A percentile compares a stretch with the other conserved stretches of the same genome.
Conservation (phyloP, 2,329 filamentous ascomycete genomes). For the Xylariaceae sp. region DNA sequence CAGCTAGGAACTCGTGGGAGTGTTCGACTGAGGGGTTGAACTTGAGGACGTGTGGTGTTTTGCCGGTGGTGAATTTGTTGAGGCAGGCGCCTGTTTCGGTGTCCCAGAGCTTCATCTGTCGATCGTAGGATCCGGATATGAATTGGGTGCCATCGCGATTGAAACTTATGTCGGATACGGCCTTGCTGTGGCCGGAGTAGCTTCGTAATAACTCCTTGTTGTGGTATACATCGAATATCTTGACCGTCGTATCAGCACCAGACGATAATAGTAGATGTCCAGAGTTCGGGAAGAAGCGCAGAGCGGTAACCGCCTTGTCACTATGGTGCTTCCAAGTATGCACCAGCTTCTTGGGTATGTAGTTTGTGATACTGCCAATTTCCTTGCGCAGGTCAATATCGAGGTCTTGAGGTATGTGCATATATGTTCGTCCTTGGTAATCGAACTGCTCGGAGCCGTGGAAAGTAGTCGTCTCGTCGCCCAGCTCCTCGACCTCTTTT, state of each 20-base stretch:
- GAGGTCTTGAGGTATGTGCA: slow-evolving; percentile 93
- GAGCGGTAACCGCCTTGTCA: slow-evolving; percentile 78
- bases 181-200: slow-evolving; percentile 88
- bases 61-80: slow-evolving; percentile 85
- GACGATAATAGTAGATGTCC: slow-evolving; percentile 87
- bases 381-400: slow-evolving; percentile 84
- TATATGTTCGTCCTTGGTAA: slow-evolving; percentile 94
- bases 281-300: slow-evolving; percentile 85
- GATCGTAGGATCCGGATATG: slow-evolving; percentile 87
- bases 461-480: slow-evolving; percentile 81
- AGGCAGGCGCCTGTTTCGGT: slow-evolving; percentile 91
- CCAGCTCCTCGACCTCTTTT: slow-evolving; percentile 57
- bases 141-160: slow-evolving; percentile 80
- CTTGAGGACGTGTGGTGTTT: slow-evolving; percentile 89
- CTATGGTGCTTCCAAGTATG: slow-evolving; percentile 83
- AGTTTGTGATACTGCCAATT: slow-evolving; percentile 77
- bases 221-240: slow-evolving; percentile 94
- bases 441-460: slow-evolving; percentile 81
- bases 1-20: slow-evolving; percentile 86
- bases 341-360: slow-evolving; percentile 88
- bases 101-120: slow-evolving; percentile 97
- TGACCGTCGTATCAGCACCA: slow-evolving; percentile 86
- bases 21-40: slow-evolving; percentile 82
- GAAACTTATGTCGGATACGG: slow-evolving; percentile 87
- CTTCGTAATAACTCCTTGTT: slow-evolving; percentile 82